A percentile compares a stretch with the other conserved stretches of the same genome.
phyloP scores from a whole-genome alignment of 129 eudicot genomes.

The Mikania micrantha region DNA sequence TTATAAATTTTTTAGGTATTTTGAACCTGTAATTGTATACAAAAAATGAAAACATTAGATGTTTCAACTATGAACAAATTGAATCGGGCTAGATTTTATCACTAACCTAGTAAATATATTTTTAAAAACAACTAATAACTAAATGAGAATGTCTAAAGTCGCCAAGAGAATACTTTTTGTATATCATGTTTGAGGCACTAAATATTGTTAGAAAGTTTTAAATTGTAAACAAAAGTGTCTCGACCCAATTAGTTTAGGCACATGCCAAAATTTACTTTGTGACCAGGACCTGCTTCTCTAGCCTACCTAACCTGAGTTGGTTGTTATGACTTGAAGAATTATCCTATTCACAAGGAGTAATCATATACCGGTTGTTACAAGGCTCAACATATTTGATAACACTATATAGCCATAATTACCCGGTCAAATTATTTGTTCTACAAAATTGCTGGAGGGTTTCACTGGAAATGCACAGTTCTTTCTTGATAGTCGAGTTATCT shows the following conservation, averaged over 20 bases:
- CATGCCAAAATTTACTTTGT: neutral
- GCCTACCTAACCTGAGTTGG: neutral
- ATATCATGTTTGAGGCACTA: neutral
- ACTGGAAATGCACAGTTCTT: conserved; percentile 28
- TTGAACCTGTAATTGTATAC: conserved; percentile 57
- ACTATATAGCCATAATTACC: conserved; percentile 31
- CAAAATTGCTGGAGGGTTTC: conserved; percentile 60
- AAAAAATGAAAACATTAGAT: neutral
- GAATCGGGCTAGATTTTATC: neutral
- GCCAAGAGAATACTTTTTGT: neutral
- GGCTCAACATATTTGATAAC: neutral
- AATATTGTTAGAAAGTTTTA: neutral
- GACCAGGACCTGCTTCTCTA: too few species aligned
- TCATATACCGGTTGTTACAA: neutral
- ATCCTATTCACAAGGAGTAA: neutral
- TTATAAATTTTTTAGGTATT: conserved; percentile 54
- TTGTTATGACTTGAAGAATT: neutral
- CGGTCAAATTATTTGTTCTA: conserved; percentile 46
- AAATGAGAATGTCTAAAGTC: neutral
- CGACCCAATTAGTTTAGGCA: neutral
- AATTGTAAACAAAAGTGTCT: neutral
- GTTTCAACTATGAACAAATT: neutral
- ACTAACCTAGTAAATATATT: neutral
- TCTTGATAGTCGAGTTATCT: conserved; percentile 10
- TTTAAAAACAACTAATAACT: neutral